Evolutionary conservation across 495 filamentous ascomycete species (phyloP).

Genomic region (Achaetomiella virescens): DNA sequence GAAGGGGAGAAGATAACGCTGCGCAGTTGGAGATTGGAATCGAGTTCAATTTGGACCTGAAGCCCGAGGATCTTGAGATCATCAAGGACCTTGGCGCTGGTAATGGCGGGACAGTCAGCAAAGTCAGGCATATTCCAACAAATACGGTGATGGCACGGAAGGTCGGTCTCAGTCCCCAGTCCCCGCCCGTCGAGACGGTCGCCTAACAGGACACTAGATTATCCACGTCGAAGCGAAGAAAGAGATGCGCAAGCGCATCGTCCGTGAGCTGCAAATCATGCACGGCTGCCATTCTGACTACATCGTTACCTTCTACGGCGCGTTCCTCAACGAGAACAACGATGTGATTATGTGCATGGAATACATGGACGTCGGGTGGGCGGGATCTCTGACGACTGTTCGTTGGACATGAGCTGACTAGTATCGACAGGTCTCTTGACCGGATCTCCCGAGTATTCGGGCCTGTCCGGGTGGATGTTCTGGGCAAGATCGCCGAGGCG

Average conservation of each 20-base stretch:
- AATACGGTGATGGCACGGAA: conserved; percentile 97
- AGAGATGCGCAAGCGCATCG: conserved; percentile 90
- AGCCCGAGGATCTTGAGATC: conserved; percentile 85
- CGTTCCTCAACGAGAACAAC: conserved; percentile 89
- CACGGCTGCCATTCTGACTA: conserved; percentile 94
- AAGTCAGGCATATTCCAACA: conserved; percentile 90
- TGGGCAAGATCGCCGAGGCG: conserved; percentile 98
- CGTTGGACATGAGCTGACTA: conserved; percentile 30
- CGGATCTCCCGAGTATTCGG: conserved; percentile 90
- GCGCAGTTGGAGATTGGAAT: conserved; percentile 89
- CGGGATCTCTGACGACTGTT: neutral
- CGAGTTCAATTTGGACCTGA: conserved; percentile 88
- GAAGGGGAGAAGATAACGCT: conserved; percentile 56
- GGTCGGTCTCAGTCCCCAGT: conserved; percentile 45
- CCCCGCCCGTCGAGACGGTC: neutral
- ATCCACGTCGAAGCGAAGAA: conserved; percentile 98
- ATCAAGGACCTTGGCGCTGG: conserved; percentile 92
- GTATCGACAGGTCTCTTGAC: conserved; percentile 70
- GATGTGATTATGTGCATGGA: conserved; percentile 99
- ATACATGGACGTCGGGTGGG: conserved; percentile 98
- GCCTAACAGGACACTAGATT: conserved; percentile 51
- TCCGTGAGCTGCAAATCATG: conserved; percentile 95
- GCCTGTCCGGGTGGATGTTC: conserved; percentile 91
- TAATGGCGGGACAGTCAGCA: conserved; percentile 96
- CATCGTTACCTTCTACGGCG: conserved; percentile 96